Evolutionary conservation across 2,329 filamentous ascomycete genomes (phyloP).

Genomic region (Fusarium xyrophilum): DNA sequence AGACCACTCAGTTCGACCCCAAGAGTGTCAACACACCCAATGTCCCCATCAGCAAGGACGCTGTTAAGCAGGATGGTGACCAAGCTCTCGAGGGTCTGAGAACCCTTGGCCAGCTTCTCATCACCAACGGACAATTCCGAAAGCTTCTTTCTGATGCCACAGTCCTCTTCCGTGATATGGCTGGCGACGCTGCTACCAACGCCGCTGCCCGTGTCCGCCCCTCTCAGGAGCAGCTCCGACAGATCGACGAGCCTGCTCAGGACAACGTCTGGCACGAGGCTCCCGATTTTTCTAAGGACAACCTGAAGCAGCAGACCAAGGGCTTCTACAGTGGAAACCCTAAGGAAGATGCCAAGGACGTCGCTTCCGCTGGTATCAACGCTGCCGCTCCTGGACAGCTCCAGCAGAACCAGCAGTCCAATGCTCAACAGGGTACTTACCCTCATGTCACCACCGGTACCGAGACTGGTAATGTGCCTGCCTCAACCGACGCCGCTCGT

Average conservation of each 20-base stretch:
- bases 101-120: constrained; percentile 84
- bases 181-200: constrained; percentile 84
- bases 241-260: constrained; percentile 83
- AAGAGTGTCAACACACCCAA: constrained; percentile 67
- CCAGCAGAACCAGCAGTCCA: constrained; percentile 20
- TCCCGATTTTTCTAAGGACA: constrained; percentile 75
- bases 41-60: constrained; percentile 75
- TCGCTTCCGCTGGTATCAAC: constrained; percentile 63
- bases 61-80: constrained; percentile 81
- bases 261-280: constrained; percentile 95
- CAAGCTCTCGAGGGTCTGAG: constrained; percentile 84
- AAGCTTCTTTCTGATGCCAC: constrained; percentile 78
- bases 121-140: constrained; percentile 95
- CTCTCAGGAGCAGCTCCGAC: constrained; percentile 74
- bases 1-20: constrained; percentile 77
- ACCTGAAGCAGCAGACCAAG: constrained; percentile 72
- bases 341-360: constrained; percentile 66
- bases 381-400: constrained; percentile 57
- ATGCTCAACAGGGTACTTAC: constrained; percentile 1
- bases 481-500: constrained; percentile 12
- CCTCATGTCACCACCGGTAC: constrained; percentile 57
- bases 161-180: constrained; percentile 85
- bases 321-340: constrained; percentile 63
- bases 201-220: constrained; percentile 79
- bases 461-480: constrained; percentile 1